Conservation (phyloP, 306 rosid species). For the Cicer bijugum region DNA sequence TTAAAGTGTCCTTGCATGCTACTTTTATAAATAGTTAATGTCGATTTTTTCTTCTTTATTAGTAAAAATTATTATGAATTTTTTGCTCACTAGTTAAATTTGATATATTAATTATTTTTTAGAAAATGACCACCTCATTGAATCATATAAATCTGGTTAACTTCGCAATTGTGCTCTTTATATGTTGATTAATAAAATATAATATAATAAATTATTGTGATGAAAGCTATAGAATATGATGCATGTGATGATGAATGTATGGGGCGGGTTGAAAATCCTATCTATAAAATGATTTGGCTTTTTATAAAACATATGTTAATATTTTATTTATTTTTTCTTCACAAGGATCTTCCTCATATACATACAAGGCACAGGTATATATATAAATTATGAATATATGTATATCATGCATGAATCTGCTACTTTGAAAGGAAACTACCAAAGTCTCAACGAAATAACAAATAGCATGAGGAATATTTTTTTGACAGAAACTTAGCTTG, state of each 20-base stretch:
- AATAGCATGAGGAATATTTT: constrained; percentile 19
- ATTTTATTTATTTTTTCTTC: constrained; percentile 24
- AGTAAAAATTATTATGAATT: too few relatives aligned
- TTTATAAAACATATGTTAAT: constrained; percentile 42
- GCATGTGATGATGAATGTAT: constrained; percentile 64
- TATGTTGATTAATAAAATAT: background rate
- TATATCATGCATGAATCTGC: constrained; percentile 36
- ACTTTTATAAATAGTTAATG: too few relatives aligned
- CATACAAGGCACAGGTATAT: constrained; percentile 35
- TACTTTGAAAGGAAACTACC: constrained; percentile 26
- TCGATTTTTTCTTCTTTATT: too few relatives aligned
- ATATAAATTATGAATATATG: constrained; percentile 20
- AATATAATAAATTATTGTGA: background rate
- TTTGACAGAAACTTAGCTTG: background rate
- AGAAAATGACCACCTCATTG: too few relatives aligned
- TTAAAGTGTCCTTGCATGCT: too few relatives aligned
- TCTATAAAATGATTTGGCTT: constrained; percentile 50
- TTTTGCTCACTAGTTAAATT: too few relatives aligned
- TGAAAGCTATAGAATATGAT: constrained; percentile 44
- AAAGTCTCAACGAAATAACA: constrained; percentile 40
- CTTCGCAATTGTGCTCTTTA: background rate
- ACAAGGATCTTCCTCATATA: constrained; percentile 26
- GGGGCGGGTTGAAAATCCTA: constrained; percentile 48
- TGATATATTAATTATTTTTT: too few relatives aligned
- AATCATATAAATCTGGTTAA: too few relatives aligned